Base-by-base conservation (phyloP, 228 moss, liverwort and hornwort species). In the Sphagnum magellanicum region DNA sequence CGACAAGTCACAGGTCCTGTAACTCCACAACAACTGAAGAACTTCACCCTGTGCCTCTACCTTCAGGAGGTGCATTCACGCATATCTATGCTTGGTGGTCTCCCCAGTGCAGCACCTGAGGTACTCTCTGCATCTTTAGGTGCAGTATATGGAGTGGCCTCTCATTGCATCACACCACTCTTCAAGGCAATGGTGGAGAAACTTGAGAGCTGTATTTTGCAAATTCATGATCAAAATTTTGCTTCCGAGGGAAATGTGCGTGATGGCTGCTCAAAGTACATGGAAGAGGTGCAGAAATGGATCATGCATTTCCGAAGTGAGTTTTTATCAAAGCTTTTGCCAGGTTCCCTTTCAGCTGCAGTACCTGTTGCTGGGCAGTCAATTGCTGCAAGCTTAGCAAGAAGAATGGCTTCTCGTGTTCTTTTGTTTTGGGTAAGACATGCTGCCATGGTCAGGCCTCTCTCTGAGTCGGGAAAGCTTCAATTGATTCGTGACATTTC, bases 171-270 rank as follows among this genome's bases (percentile, higher is more conserved):
- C 50, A 91, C 93, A 50, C 79, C 91, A 62, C 87, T 97, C 32
- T 93, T 97, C 67, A 97, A 88, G 79, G 90, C 93, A 55, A 97
- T 97, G 97, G 74, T 82, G 68, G 97, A 97, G 79, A 97, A 87
- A 71, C 75, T 97, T 57, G 97, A 97, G 79, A 85, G 69, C 60
- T 91, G 88, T 81, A 87, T 93, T 72, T 67, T 97, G 76, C 91
- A 93, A 75, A 93, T 97, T 74, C 97, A 97, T 74, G 93, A 93
- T 32, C 97, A 91, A 50, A 88, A 78, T 74, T 90, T 91, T 73
- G 83, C 87, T 71, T 68, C 76, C 59, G 90, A 90, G 15, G 87
- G 86, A 17, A 80, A 84, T 65, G 81, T 83, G 70, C 88, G 89
- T 52, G 88, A 88, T 68, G 91, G 89, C 64, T 88, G 88, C 66